These are phyloP conservation scores for Durotheca rogersii DNA, from an alignment of 495 filamentous ascomycete species.

Conservation along the genomic window DNA sequence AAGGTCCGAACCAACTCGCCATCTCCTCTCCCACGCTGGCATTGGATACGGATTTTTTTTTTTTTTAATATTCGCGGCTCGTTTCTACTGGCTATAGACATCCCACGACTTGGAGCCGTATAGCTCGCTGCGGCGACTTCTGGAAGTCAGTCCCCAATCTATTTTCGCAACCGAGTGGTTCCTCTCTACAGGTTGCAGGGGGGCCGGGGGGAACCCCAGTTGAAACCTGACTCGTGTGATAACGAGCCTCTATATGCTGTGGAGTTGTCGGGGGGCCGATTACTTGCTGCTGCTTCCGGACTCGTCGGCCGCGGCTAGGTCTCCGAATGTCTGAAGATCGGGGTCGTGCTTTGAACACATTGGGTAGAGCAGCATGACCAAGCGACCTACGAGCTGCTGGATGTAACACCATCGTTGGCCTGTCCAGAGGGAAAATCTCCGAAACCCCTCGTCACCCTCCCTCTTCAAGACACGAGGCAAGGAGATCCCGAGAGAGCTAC, in stretches of 20 bases:
- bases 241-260: constrained; percentile 1
- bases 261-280: constrained; percentile 6
- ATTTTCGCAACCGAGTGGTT: constrained; percentile 17
- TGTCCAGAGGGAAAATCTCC: constrained; percentile 20
- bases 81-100: constrained; percentile 21
- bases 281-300: constrained; percentile 6
- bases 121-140: constrained; percentile 4
- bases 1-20: constrained; percentile 18
- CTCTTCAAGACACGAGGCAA: background rate
- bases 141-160: constrained; percentile 7
- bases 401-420: constrained; percentile 5
- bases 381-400: constrained; percentile 8
- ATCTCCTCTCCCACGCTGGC: constrained; percentile 1
- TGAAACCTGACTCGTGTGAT: constrained; percentile 2
- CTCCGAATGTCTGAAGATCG: background rate
- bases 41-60: constrained; percentile 7
- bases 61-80: too few relatives aligned
- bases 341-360: constrained; percentile 13
- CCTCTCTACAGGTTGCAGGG: constrained; percentile 2
- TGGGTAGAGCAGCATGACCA: constrained; percentile 11
- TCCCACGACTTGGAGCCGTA: constrained; percentile 3
- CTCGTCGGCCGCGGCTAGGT: background rate
- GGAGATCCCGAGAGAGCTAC: background rate
- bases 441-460: too few relatives aligned
- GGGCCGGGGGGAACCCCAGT: too few relatives aligned